phyloP scores from a whole-genome alignment of 2,329 filamentous ascomycete genomes.

The Metarhizium guizhouense region DNA sequence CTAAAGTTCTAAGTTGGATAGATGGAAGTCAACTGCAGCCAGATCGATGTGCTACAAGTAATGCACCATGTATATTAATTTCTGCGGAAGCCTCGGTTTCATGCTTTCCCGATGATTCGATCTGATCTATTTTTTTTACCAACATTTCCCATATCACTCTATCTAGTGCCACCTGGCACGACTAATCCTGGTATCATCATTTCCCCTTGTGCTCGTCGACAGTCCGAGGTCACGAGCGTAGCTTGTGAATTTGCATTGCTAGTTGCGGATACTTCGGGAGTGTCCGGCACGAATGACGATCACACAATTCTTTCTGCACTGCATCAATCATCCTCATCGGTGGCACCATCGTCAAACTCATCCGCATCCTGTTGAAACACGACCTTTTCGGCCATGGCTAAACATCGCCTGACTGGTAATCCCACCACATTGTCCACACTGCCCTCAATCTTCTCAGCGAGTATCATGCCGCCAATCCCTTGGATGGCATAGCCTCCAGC shows the following conservation, averaged over 20 bases:
- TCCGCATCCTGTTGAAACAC: slow-evolving; percentile 64
- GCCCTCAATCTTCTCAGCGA: slow-evolving; percentile 85
- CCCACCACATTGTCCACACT: slow-evolving; percentile 92
- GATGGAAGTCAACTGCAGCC: no score
- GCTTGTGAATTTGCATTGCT: background rate
- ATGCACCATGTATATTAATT: background rate
- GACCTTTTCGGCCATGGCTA: slow-evolving; percentile 83
- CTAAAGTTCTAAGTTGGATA: no score
- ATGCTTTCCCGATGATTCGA: background rate
- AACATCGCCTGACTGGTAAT: slow-evolving; percentile 66
- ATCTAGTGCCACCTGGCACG: background rate
- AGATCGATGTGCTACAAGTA: no score
- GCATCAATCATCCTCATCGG: slow-evolving; percentile 25
- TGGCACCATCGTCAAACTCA: slow-evolving; percentile 40
- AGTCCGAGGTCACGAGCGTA: background rate
- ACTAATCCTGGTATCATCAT: background rate
- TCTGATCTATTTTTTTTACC: background rate
- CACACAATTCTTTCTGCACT: background rate
- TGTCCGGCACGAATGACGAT: background rate
- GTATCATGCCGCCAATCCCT: slow-evolving; percentile 73
- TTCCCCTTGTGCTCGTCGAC: background rate
- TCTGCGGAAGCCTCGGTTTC: background rate
- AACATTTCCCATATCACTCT: background rate
- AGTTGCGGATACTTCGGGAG: background rate
- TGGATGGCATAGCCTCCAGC: slow-evolving; percentile 94